These are phyloP conservation scores for Pulicaria dysenterica DNA, from an alignment of 129 eudicot genomes.

Conservation along the genomic window DNA sequence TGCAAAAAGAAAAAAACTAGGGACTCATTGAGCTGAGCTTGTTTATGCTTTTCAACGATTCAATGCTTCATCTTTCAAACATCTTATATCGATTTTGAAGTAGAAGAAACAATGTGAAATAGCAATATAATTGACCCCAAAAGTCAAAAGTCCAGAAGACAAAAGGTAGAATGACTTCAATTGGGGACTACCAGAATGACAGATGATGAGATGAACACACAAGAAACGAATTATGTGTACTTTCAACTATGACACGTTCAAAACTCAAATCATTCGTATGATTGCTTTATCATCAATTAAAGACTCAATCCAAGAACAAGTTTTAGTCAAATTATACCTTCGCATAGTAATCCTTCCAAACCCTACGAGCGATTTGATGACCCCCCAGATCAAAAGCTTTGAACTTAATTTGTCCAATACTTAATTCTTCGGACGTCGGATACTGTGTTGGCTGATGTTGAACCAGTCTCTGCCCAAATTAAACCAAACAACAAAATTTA, in stretches of 20 bases:
- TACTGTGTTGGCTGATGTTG: slow-evolving; percentile 91
- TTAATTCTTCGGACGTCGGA: slow-evolving; percentile 88
- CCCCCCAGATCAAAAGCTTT: slow-evolving; percentile 96
- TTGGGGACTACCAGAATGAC: neutral
- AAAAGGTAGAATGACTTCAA: neutral
- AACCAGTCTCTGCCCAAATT: slow-evolving; percentile 59
- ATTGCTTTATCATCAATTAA: neutral
- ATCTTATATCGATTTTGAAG: neutral
- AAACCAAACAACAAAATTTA: neutral
- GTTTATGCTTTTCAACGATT: too few species aligned
- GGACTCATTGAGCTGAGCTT: too few species aligned
- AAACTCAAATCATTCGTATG: neutral
- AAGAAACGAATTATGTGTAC: neutral
- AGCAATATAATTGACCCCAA: neutral
- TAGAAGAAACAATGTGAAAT: neutral
- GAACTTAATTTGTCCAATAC: slow-evolving; percentile 86
- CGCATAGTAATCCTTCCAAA: slow-evolving; percentile 86
- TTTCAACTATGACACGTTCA: neutral
- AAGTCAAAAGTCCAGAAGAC: neutral
- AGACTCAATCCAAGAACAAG: neutral
- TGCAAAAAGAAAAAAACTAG: too few species aligned
- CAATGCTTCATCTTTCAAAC: too few species aligned
- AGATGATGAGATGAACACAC: neutral
- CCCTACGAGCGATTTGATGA: slow-evolving; percentile 91
- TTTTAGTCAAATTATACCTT: slow-evolving; percentile 39